Base-by-base conservation (phyloP, 257 asterid species). In the Handroanthus guayacan region DNA sequence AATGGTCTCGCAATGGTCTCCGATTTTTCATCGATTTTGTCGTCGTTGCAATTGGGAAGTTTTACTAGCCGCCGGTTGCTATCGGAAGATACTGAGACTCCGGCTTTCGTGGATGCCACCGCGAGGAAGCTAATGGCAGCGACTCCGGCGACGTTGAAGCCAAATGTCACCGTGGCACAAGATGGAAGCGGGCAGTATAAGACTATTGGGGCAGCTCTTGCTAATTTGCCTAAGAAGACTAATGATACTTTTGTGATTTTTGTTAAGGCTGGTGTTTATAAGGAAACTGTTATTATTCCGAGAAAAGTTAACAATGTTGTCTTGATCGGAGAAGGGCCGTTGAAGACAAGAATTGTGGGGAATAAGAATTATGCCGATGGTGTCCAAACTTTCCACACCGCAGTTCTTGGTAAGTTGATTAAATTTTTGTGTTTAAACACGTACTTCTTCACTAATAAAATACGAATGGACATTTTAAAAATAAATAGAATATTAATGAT, bases 261-360 rank as follows among this genome's bases (percentile, higher is more conserved):
- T 5, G 81, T 90, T 3, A 90, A 90, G 87, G 93, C 90, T 39
- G 97, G 97, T 9, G 17, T 51, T 1, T 92, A 90, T 60, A 84
- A 78, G 55, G 96, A 92, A 79, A 52, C 62, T 5, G 88, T 90
- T 2, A 62, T 43, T 5, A 69, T 92, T 47, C 85, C 88, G 0
- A 83, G 78, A 65, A 16, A 82, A 9, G 69, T 79, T 52, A 83
- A 82, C 71, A 87, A 87, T 8, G 79, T 88, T 3, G 81, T 81
- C n/a, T 34, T 92, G 74, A 37, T 92, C 17, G 97, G 96, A 17
- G 96, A 90, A 1, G 92, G 97, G 10, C 87, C 95, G 2, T 38
- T 69, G 5, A 88, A 88, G 76, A 91, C 97, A 6, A 83, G 71
- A 7, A 86, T 91, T 71, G 36, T 81, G 7, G 91, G 91, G 48